Conservation (phyloP, 1,284 basidiomycete genomes). For the Pascua guehoae region DNA sequence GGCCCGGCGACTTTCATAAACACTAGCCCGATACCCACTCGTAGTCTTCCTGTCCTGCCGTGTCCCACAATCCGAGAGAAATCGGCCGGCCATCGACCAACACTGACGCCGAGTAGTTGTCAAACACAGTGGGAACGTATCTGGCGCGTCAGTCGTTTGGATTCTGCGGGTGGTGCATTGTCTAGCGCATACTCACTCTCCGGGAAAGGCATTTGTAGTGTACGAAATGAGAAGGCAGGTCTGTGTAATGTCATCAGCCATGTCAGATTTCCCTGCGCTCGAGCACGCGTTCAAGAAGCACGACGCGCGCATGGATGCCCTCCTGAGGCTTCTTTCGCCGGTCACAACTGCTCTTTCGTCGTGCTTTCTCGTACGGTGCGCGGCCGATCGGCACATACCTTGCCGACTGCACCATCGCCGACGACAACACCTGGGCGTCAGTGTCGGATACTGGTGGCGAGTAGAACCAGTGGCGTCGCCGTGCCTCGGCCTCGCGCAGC, state of each 20-base stretch:
- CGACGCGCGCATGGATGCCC: too few species aligned
- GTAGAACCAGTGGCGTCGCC: background rate
- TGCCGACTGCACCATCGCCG: slow-evolving; percentile 98
- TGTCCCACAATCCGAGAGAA: slow-evolving; percentile 53
- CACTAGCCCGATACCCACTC: slow-evolving; percentile 26
- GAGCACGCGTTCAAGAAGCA: background rate
- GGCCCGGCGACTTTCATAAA: background rate
- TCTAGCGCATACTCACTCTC: slow-evolving; percentile 36
- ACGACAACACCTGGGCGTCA: slow-evolving; percentile 68
- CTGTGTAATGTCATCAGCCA: slow-evolving; percentile 19
- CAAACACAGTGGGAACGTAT: slow-evolving; percentile 49
- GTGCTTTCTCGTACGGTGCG: background rate
- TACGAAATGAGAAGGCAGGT: slow-evolving; percentile 50
- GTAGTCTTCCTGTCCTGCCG: slow-evolving; percentile 81
- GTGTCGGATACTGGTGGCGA: background rate
- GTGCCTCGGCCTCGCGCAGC: background rate
- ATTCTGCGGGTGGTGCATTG: background rate
- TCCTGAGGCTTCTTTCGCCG: too few species aligned
- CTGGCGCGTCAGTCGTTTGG: slow-evolving; percentile 17
- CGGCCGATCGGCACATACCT: slow-evolving; percentile 55
- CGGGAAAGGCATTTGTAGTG: slow-evolving; percentile 49
- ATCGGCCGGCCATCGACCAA: slow-evolving; percentile 99
- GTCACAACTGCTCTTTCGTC: too few species aligned
- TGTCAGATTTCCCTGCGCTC: background rate
- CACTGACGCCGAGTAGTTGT: slow-evolving; percentile 60